These are phyloP conservation scores for Elsinoe necatrix DNA, from an alignment of 2,329 filamentous ascomycete genomes.

Conservation along the genomic window DNA sequence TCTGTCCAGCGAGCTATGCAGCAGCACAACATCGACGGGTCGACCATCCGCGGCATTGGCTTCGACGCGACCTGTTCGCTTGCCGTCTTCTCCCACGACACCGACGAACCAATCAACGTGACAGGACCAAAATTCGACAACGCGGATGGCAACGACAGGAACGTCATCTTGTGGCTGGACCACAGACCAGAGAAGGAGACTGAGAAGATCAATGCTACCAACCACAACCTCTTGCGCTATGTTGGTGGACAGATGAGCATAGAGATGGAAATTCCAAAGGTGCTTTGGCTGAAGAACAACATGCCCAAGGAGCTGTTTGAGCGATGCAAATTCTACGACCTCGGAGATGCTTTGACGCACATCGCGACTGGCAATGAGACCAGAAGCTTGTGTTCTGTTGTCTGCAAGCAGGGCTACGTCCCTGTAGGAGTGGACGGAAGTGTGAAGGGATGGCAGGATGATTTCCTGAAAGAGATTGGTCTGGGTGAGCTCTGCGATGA, in stretches of 20 bases:
- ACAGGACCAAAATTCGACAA: slow-evolving; percentile 76
- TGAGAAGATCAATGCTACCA: slow-evolving; percentile 82
- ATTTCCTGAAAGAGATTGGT: slow-evolving; percentile 81
- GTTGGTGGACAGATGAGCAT: slow-evolving; percentile 98
- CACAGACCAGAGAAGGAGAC: slow-evolving; percentile 88
- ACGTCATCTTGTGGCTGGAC: slow-evolving; percentile 95
- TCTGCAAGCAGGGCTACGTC: slow-evolving; percentile 95
- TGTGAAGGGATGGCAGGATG: slow-evolving; percentile 96
- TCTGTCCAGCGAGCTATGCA: slow-evolving; percentile 75
- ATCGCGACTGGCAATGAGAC: slow-evolving; percentile 87
- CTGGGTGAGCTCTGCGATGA: slow-evolving; percentile 76
- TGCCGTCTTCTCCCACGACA: slow-evolving; percentile 79
- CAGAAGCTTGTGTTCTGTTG: slow-evolving; percentile 87
- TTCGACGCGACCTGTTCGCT: slow-evolving; percentile 99
- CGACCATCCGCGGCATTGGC: slow-evolving; percentile 76
- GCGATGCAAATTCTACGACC: slow-evolving; percentile 93
- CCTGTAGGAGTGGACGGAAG: slow-evolving; percentile 96
- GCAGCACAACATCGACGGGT: slow-evolving; percentile 69
- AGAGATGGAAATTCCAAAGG: slow-evolving; percentile 99
- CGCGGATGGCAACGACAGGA: slow-evolving; percentile 73
- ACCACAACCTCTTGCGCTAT: slow-evolving; percentile 88
- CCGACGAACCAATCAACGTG: slow-evolving; percentile 82
- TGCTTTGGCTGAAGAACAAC: slow-evolving; percentile 96
- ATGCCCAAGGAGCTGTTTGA: slow-evolving; percentile 89
- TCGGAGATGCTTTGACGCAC: slow-evolving; percentile 87